Evolutionary conservation across 2,329 filamentous ascomycete species (phyloP).

Genomic region (Aspergillus intermedius): DNA sequence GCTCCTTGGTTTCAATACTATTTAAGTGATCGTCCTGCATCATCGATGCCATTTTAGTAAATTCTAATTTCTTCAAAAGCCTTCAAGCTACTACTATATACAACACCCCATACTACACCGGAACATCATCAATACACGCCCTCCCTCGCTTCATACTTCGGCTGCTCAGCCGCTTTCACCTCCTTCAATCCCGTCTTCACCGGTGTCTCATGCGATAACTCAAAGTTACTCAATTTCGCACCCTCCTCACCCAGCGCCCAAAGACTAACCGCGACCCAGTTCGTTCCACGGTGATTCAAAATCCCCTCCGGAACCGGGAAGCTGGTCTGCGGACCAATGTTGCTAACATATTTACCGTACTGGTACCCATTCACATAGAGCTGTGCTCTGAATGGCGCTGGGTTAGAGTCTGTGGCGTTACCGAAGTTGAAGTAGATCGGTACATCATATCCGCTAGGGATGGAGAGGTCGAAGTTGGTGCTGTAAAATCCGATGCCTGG

Average conservation of each 20-base stretch:
- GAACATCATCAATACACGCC: slow-evolving; percentile 39
- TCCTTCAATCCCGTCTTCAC: slow-evolving; percentile 46
- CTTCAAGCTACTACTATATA: not conserved
- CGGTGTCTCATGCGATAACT: slow-evolving; percentile 44
- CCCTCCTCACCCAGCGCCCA: slow-evolving; percentile 59
- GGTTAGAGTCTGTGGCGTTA: slow-evolving; percentile 38
- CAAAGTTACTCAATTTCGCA: slow-evolving; percentile 51
- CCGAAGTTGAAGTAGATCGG: slow-evolving; percentile 49
- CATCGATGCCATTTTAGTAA: too few species aligned
- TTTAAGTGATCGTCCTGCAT: not conserved
- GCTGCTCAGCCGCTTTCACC: slow-evolving; percentile 42
- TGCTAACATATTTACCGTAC: slow-evolving; percentile 60
- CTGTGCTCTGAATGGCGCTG: slow-evolving; percentile 54
- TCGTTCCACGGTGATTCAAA: slow-evolving; percentile 62
- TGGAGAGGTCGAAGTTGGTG: slow-evolving; percentile 45
- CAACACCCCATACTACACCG: not conserved
- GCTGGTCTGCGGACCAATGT: slow-evolving; percentile 66
- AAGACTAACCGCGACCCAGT: slow-evolving; percentile 61
- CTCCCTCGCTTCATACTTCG: slow-evolving; percentile 41
- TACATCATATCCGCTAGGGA: slow-evolving; percentile 50
- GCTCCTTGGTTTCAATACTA: not conserved
- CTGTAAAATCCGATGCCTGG: slow-evolving; percentile 50
- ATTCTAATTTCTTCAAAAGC: too few species aligned
- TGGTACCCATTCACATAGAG: slow-evolving; percentile 73
- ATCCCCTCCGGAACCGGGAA: slow-evolving; percentile 71